Percentiles rank a stretch among this genome's conserved stretches.
Evolutionary conservation across 345 rosid species (phyloP).

Genomic region (Eucalyptus erythrocorys): DNA sequence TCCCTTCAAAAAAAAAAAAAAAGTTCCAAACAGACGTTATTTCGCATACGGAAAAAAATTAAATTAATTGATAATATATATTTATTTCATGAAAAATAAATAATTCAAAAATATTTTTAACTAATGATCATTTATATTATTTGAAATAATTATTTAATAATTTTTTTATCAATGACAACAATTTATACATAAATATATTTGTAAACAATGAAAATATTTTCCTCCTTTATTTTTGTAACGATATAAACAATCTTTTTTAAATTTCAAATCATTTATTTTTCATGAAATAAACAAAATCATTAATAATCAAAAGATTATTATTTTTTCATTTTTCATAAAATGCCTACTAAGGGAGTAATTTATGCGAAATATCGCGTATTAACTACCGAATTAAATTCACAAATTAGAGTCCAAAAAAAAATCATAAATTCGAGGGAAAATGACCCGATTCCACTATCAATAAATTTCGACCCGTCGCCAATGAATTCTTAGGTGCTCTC

Average conservation of each 20-base stretch:
- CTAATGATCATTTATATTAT: neutral
- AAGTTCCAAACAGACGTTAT: neutral
- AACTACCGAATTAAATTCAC: neutral
- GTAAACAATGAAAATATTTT: neutral
- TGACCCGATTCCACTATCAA: neutral
- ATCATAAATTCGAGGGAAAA: neutral
- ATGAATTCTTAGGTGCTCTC: neutral
- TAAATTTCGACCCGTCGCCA: neutral
- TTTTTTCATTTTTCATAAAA: neutral
- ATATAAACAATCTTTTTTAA: fast-evolving
- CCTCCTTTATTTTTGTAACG: neutral
- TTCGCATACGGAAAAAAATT: fast-evolving
- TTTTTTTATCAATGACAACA: fast-evolving
- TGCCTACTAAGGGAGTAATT: neutral
- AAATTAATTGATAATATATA: neutral
- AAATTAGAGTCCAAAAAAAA: neutral
- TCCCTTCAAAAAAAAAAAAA: neutral
- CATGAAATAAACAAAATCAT: fast-evolving
- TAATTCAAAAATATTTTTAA: neutral
- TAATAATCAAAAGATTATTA: neutral
- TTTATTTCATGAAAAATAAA: neutral
- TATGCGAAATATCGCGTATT: neutral
- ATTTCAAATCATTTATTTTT: fast-evolving
- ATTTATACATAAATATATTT: neutral
- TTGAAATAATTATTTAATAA: neutral